These are phyloP conservation scores for Hirsutella minnesotensis DNA, from an alignment of 2,329 filamentous ascomycete species.

Conservation along the genomic window DNA sequence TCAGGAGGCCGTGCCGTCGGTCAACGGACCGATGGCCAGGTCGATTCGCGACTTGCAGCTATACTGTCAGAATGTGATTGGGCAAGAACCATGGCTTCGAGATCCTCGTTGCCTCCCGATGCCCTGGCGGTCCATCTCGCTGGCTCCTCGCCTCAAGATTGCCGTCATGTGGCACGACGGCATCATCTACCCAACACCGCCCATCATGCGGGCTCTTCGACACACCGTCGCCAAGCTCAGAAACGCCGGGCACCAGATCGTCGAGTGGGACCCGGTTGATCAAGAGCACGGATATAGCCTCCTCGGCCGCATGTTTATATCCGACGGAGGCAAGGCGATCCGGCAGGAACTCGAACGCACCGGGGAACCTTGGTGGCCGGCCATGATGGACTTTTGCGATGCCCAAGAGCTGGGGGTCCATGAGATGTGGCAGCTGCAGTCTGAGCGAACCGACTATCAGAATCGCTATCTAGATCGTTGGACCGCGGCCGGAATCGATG, in stretches of 20 bases:
- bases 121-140: conserved; percentile 33
- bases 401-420: conserved; percentile 26
- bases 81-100: conserved; percentile 39
- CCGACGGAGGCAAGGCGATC: conserved; percentile 33
- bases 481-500: conserved; percentile 41
- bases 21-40: conserved; percentile 51
- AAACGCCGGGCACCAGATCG: conserved; percentile 35
- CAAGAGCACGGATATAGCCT: conserved; percentile 25
- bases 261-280: conserved; percentile 36
- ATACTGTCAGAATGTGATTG: conserved; percentile 41
- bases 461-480: conserved; percentile 34
- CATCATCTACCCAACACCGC: conserved; percentile 53
- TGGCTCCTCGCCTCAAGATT: conserved; percentile 35
- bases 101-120: conserved; percentile 49
- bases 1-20: conserved; percentile 51
- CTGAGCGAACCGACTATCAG: conserved; percentile 32
- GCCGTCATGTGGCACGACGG: conserved; percentile 55
- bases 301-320: conserved; percentile 33
- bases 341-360: conserved; percentile 23
- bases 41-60: conserved; percentile 42
- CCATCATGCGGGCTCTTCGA: conserved; percentile 44
- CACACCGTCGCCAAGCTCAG: conserved; percentile 30
- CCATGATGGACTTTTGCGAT: conserved; percentile 20
- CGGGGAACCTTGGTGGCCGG: conserved; percentile 29
- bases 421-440: conserved; percentile 36